phyloP scores from a whole-genome alignment of 2,329 filamentous ascomycete genomes.

The Thielaviopsis punctulata region DNA sequence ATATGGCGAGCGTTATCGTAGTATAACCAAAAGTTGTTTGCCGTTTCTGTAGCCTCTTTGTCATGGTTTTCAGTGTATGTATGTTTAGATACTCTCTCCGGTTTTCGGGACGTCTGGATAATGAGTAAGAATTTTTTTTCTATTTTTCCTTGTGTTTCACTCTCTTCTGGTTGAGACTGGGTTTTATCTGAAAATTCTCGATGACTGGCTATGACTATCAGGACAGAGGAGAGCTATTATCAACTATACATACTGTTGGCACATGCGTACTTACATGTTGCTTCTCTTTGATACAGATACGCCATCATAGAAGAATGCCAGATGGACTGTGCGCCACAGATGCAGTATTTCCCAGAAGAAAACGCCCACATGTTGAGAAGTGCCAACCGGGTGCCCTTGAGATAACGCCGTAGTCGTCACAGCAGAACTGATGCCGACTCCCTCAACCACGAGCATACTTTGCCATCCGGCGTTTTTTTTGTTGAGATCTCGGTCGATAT shows the following conservation, averaged over 20 bases:
- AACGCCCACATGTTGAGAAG: background rate
- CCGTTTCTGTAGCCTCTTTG: background rate
- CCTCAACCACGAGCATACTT: background rate
- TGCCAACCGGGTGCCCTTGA: background rate
- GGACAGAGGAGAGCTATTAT: too few species aligned
- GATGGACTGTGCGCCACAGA: too few species aligned
- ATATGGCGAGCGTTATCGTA: background rate
- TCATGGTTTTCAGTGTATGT: background rate
- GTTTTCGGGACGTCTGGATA: background rate
- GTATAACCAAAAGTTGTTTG: background rate
- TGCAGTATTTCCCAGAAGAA: background rate
- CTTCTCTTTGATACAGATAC: too few species aligned
- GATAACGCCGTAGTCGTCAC: background rate
- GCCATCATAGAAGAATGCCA: too few species aligned
- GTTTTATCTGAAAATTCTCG: too few species aligned
- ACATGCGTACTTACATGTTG: too few species aligned
- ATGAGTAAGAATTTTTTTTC: background rate
- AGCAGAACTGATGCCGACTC: too few species aligned
- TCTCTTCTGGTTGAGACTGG: too few species aligned
- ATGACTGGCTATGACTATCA: too few species aligned
- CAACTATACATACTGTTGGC: too few species aligned
- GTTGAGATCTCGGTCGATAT: background rate
- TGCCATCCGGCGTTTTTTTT: background rate
- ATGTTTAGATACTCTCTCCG: background rate
- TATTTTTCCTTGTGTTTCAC: background rate